Evolutionary conservation across 768 basidiomycete genomes (phyloP), one percentile per base, ranked within the genome.

Genomic region (Pseudohyphozyma bogoriensis): DNA sequence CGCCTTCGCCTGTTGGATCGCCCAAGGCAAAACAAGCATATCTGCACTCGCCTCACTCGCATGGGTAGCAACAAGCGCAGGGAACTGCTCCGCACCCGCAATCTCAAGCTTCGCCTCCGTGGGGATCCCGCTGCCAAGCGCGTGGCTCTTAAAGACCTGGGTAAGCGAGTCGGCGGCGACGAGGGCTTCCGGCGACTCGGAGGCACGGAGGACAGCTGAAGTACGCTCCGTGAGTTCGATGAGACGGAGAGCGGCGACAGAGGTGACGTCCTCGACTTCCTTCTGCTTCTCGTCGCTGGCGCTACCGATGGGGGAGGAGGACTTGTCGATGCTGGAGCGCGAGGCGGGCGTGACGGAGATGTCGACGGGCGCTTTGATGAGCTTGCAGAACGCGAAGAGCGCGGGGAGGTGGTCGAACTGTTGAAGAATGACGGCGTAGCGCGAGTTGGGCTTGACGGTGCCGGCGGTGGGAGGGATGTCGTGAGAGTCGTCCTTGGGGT

Each of bases 181-280:
- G 3, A 80, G 76, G 20, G 87, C 84, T 1, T 83, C 80, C 47
- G 75, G 74, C 53, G 71, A 67, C 62, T 83, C 83, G 54, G 86
- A 82, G 1, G 86, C 87, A 70, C 82, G 85, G 73, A 97, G 81
- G 37, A 93, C 82, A 1, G 86, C 85, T 4, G 89, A 92, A 2
- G 89, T 89, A 59, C 95, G 85, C 40, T 85, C 85, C 1, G 88
- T 86, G 51, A 96, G 77, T 71, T 95, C 90, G 64, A 97, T 82
- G 18, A 97, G 79, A 29, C 92, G 89, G 4, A 96, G 79, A 0
- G 86, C 86, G 63, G 89, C 40, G 49, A 65, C 44, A 10, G 55
- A 40, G 36, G 50, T 7, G 45, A 49, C 58, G 37, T 4, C 20
- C 6, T 60, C 53, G 37, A 40, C 54, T 22, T 60, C 46, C 7